Conservation (phyloP, 768 basidiomycete genomes). For the Grammothele lineata region DNA sequence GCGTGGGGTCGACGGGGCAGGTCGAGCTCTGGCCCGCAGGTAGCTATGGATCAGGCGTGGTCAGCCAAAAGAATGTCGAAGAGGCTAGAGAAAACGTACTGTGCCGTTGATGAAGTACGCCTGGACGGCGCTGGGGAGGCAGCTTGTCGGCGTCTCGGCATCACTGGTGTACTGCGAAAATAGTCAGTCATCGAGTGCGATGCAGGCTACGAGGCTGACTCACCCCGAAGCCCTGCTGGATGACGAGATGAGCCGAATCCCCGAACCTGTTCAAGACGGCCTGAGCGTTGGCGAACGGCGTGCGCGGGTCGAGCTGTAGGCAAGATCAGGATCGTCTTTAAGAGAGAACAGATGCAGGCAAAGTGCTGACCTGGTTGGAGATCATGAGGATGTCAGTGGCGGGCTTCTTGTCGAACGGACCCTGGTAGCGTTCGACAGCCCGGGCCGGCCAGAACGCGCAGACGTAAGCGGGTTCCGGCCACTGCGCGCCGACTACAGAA, state of each 20-base stretch:
- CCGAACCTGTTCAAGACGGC: conserved; percentile 9
- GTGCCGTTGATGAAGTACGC: conserved; percentile 7
- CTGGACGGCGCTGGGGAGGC: background rate
- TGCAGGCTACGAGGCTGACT: no score
- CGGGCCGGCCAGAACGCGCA: conserved; percentile 16
- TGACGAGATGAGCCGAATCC: conserved; percentile 5
- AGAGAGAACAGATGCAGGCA: background rate
- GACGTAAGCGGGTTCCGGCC: background rate
- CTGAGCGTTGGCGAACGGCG: conserved; percentile 13
- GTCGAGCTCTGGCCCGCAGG: background rate
- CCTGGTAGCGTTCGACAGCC: conserved; percentile 18
- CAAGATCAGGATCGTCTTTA: background rate
- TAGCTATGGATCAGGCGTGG: background rate
- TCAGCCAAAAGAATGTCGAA: background rate
- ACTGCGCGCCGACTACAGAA: background rate
- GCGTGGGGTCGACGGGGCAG: conserved; percentile 1
- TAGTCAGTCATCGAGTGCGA: background rate
- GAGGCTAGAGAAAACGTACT: background rate
- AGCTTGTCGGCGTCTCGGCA: conserved; percentile 5
- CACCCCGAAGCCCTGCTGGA: conserved; percentile 13
- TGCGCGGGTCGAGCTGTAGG: conserved; percentile 12
- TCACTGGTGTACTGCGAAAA: conserved; percentile 1
- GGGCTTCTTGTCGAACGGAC: conserved; percentile 18
- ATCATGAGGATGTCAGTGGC: conserved; percentile 12
- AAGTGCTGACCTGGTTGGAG: conserved; percentile 12